phyloP scores from a whole-genome alignment of 345 rosid genomes.

The Lepidium didymum region DNA sequence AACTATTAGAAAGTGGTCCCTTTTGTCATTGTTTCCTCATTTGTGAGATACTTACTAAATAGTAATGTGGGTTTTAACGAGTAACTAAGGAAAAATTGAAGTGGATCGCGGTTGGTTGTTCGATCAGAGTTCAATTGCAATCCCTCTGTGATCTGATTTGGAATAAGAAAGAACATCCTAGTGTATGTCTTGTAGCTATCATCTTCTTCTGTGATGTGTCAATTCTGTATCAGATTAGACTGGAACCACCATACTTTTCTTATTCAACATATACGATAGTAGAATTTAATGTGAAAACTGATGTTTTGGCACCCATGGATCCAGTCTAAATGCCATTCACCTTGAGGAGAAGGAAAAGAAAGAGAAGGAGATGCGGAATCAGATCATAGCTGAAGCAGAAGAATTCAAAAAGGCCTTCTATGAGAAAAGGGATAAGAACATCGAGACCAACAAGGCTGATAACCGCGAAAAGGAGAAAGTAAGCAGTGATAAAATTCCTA shows the following conservation, averaged over 20 bases:
- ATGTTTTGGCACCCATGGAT: constrained; percentile 4
- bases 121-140: not conserved
- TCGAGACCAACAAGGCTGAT: constrained; percentile 63
- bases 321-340: constrained; percentile 71
- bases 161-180: not conserved
- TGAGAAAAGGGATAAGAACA: constrained; percentile 64
- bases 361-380: constrained; percentile 88
- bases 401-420: constrained; percentile 70
- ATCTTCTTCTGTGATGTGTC: not conserved
- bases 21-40: not conserved
- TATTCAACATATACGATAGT: not conserved
- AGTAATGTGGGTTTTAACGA: not conserved
- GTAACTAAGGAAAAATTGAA: not conserved
- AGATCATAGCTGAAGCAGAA: constrained; percentile 84
- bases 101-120: not conserved
- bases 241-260: not conserved
- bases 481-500: not conserved
- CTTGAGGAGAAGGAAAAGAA: constrained; percentile 92
- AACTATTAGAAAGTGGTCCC: not conserved
- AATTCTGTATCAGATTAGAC: not conserved
- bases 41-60: not conserved
- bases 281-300: not conserved
- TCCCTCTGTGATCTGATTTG: not conserved
- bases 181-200: not conserved
- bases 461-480: constrained; percentile 97